A percentile compares a stretch with the other conserved stretches of the same genome.
phyloP scores from a whole-genome alignment of 768 basidiomycete species.

The Collybiopsis luxurians region DNA sequence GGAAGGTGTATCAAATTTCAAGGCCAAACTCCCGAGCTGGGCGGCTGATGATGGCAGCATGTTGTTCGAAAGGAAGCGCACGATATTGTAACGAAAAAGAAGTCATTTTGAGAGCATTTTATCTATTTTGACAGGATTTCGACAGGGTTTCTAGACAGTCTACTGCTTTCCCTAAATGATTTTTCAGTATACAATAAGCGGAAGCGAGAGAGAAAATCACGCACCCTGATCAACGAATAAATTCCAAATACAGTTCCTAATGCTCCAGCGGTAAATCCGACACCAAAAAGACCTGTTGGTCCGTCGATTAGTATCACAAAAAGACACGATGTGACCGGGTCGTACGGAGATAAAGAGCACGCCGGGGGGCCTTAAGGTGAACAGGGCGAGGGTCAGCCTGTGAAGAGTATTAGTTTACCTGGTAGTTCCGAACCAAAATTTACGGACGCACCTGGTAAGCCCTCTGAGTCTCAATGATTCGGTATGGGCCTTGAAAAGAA shows the following conservation, averaged over 20 bases:
- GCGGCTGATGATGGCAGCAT: too few species aligned
- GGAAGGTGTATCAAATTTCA: too few species aligned
- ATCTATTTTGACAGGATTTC: background rate
- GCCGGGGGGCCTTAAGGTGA: constrained; percentile 59
- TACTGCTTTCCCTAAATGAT: background rate
- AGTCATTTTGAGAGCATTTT: background rate
- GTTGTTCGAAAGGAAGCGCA: too few species aligned
- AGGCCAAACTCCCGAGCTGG: too few species aligned
- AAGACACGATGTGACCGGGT: constrained; percentile 6
- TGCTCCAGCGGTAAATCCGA: constrained; percentile 54
- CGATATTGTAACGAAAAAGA: background rate
- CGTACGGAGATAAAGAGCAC: constrained; percentile 63
- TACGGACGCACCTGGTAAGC: constrained; percentile 51
- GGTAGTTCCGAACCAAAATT: background rate
- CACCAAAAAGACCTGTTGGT: constrained; percentile 51
- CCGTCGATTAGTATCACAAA: background rate
- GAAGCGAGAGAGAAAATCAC: constrained; percentile 11
- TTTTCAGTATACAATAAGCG: background rate
- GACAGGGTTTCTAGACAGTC: background rate
- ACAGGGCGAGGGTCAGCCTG: constrained; percentile 49
- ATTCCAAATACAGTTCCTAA: constrained; percentile 48
- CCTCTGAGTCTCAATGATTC: constrained; percentile 63
- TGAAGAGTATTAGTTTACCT: background rate
- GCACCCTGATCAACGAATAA: constrained; percentile 44
- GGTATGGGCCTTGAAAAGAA: constrained; percentile 52